Conservation (phyloP, 768 basidiomycete species). For the Tephrocybe sp. region DNA sequence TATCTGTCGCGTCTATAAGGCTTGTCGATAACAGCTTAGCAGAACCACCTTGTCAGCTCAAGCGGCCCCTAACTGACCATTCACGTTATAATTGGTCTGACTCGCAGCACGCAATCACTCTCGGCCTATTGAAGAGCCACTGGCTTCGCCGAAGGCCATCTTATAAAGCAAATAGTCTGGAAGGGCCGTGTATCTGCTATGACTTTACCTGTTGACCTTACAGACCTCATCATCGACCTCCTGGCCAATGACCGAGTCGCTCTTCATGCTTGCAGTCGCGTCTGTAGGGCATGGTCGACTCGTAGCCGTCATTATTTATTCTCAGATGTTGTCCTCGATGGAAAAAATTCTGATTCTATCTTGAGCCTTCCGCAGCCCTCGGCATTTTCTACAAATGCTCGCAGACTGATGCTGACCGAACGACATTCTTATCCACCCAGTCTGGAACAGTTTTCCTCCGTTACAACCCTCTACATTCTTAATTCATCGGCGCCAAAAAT, state of each 20-base stretch:
- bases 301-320: constrained; percentile 14
- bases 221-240: constrained; percentile 19
- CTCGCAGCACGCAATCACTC: neutral
- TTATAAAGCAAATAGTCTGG: neutral
- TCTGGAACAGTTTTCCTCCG: constrained; percentile 7
- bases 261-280: constrained; percentile 12
- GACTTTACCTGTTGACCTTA: constrained; percentile 15
- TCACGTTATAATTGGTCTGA: no score
- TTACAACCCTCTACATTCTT: constrained; percentile 9
- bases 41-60: no score
- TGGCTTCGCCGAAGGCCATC: neutral
- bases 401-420: constrained; percentile 9
- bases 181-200: neutral
- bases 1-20: no score
- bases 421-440: neutral
- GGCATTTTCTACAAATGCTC: constrained; percentile 4
- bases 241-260: constrained; percentile 14
- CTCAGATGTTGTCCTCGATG: constrained; percentile 6
- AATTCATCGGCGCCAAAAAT: neutral
- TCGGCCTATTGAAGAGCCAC: neutral
- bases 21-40: no score
- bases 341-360: constrained; percentile 4
- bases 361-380: constrained; percentile 3
- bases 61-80: no score
- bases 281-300: constrained; percentile 16